Evolutionary conservation across 2,329 filamentous ascomycete species (phyloP).

Genomic region (Penicillium sp.): DNA sequence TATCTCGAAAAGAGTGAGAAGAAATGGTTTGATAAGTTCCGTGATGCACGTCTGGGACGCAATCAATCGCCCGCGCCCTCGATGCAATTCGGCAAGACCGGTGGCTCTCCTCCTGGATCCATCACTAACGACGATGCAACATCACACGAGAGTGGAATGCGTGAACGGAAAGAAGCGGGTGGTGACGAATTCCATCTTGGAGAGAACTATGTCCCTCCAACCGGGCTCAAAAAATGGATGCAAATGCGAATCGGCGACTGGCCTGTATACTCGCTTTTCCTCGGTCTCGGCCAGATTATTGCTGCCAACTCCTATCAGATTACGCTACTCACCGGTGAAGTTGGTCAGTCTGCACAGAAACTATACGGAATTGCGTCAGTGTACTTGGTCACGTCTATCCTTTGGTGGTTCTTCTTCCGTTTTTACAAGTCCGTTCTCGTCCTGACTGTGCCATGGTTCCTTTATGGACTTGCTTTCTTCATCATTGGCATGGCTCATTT

Average conservation of each 20-base stretch:
- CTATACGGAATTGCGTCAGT: constrained; percentile 57
- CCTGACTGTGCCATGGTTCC: constrained; percentile 56
- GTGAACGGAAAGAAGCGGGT: constrained; percentile 31
- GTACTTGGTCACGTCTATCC: constrained; percentile 52
- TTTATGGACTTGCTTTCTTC: constrained; percentile 59
- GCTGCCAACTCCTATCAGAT: constrained; percentile 64
- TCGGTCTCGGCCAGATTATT: constrained; percentile 58
- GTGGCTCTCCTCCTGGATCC: constrained; percentile 34
- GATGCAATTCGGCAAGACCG: constrained; percentile 29
- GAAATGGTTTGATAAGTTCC: constrained; percentile 58
- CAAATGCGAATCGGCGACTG: constrained; percentile 56
- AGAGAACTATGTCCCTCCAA: constrained; percentile 52
- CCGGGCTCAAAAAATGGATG: constrained; percentile 51
- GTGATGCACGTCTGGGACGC: constrained; percentile 54
- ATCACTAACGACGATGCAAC: constrained; percentile 38
- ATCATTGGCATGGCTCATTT: constrained; percentile 60
- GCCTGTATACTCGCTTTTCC: constrained; percentile 58
- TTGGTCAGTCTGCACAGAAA: constrained; percentile 54
- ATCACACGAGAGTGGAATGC: constrained; percentile 29
- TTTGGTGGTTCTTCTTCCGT: constrained; percentile 61
- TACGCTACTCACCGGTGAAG: constrained; percentile 59
- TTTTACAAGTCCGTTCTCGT: constrained; percentile 52
- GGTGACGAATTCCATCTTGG: constrained; percentile 54
- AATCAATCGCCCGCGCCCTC: constrained; percentile 39
- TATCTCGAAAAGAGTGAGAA: constrained; percentile 61